Evolutionary conservation across 352 stramenopile species (phyloP).

Genomic region (Phytophthora sp.): DNA sequence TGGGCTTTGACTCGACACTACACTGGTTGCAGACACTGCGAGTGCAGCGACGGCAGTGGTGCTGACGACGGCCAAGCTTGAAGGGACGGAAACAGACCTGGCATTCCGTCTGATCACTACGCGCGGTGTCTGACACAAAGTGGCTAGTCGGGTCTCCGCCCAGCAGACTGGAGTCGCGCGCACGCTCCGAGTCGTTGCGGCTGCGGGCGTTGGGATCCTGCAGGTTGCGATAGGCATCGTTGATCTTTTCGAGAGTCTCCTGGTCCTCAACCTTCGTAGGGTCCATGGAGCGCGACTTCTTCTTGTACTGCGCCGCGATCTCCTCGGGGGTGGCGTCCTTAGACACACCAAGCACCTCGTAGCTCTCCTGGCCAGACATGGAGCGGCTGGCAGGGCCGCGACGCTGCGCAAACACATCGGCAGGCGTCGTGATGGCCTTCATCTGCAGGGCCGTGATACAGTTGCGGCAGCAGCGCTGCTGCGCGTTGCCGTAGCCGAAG

Average conservation of each 20-base stretch:
- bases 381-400: conserved; percentile 60
- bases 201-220: conserved; percentile 62
- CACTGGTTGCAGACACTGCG: conserved; percentile 87
- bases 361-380: conserved; percentile 44
- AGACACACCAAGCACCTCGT: conserved; percentile 74
- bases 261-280: conserved; percentile 64
- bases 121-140: conserved; percentile 77
- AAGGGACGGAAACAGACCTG: conserved; percentile 90
- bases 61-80: conserved; percentile 81
- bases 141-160: conserved; percentile 37
- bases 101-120: conserved; percentile 87
- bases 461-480: conserved; percentile 82
- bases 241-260: conserved; percentile 80
- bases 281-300: conserved; percentile 69
- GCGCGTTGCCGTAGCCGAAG: conserved; percentile 79
- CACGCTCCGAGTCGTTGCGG: conserved; percentile 65
- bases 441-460: conserved; percentile 86
- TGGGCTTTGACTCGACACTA: conserved; percentile 83
- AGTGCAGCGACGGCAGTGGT: conserved; percentile 87
- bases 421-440: conserved; percentile 87
- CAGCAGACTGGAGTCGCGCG: conserved; percentile 61
- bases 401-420: conserved; percentile 86
- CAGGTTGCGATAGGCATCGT: conserved; percentile 77
- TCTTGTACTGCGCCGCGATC: conserved; percentile 82
- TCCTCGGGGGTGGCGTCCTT: conserved; percentile 75